These are phyloP conservation scores for Rosa persica DNA, from an alignment of 306 rosid genomes.

Conservation along the genomic window DNA sequence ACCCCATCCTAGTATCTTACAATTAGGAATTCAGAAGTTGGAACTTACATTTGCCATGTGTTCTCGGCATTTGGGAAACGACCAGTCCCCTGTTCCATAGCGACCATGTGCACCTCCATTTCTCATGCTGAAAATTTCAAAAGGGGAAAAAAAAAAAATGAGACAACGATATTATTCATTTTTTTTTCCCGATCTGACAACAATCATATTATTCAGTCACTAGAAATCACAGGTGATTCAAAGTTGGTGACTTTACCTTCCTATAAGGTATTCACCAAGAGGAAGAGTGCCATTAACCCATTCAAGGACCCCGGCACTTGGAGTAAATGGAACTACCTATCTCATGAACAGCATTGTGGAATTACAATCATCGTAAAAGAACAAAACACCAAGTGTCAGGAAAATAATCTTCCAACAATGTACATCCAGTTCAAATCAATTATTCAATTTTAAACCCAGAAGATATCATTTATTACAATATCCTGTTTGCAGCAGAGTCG, in stretches of 20 bases:
- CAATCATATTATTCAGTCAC: conserved; percentile 18
- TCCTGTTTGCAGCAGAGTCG: neutral
- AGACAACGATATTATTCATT: neutral
- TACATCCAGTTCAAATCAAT: neutral
- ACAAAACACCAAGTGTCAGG: neutral
- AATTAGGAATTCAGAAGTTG: neutral
- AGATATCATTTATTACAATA: neutral
- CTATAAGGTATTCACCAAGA: conserved; percentile 87
- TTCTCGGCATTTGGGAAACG: conserved; percentile 72
- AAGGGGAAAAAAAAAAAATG: neutral
- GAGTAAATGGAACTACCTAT: conserved; percentile 96
- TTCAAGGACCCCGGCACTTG: conserved; percentile 99
- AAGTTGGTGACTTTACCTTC: conserved; percentile 55
- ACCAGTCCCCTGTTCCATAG: conserved; percentile 82
- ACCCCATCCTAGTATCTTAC: neutral
- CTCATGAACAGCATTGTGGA: conserved; percentile 14
- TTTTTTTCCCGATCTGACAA: neutral
- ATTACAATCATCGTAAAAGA: neutral
- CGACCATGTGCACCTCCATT: conserved; percentile 93
- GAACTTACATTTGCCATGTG: conserved; percentile 69
- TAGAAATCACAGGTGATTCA: conserved; percentile 4
- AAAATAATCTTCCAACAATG: neutral
- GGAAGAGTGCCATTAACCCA: conserved; percentile 97
- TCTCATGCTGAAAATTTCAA: conserved; percentile 53
- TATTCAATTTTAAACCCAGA: neutral